Evolutionary conservation across 73 alveolate genomes (phyloP).

Genomic region (Paramecium pentaurelia): DNA sequence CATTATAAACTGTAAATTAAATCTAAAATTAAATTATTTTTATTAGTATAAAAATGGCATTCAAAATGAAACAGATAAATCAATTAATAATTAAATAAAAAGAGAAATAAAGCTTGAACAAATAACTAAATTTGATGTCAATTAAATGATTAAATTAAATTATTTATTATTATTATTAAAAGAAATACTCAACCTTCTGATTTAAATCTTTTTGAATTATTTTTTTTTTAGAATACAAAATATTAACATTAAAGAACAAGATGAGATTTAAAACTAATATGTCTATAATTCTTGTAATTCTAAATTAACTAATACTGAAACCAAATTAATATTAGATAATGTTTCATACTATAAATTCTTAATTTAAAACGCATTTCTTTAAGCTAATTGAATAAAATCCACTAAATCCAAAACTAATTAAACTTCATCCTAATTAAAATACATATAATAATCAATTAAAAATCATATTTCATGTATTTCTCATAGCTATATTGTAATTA

Average conservation of each 20-base stretch:
- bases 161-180: neutral
- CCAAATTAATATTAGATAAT: neutral
- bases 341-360: neutral
- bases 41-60: neutral
- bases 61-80: neutral
- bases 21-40: neutral
- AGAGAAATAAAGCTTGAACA: neutral
- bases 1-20: neutral
- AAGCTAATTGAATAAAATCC: neutral
- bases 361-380: neutral
- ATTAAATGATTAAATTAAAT: neutral
- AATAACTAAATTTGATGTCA: neutral
- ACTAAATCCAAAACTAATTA: neutral
- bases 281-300: neutral
- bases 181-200: neutral
- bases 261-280: neutral
- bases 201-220: neutral
- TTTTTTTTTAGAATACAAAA: neutral
- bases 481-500: too few species aligned
- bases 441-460: neutral
- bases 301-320: neutral
- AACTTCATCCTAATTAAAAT: neutral
- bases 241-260: neutral
- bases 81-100: neutral
- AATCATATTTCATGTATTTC: too few species aligned